phyloP scores from a whole-genome alignment of 371 early-diverging fungal genomes.

The Lichtheimia hyalospora region DNA sequence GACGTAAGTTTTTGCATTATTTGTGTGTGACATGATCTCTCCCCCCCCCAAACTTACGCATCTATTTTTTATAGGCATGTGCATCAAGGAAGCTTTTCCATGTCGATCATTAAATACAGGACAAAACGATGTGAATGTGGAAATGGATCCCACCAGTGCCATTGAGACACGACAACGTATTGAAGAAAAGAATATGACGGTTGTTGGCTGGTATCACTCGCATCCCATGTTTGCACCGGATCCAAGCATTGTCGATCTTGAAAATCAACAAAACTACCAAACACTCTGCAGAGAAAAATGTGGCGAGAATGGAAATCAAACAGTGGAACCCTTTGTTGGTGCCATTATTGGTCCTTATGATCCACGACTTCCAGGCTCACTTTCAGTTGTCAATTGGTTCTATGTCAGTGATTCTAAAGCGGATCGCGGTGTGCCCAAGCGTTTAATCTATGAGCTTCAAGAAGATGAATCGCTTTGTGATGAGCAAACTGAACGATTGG shows the following conservation, averaged over 20 bases:
- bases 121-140: constrained; percentile 81
- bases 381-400: constrained; percentile 86
- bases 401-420: constrained; percentile 49
- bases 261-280: constrained; percentile 85
- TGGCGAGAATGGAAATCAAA: not conserved
- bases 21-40: too few species aligned
- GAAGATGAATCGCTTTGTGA: constrained; percentile 49
- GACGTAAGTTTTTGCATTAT: constrained; percentile 24
- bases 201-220: constrained; percentile 78
- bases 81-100: constrained; percentile 66
- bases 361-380: constrained; percentile 73
- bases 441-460: constrained; percentile 61
- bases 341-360: constrained; percentile 89
- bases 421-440: constrained; percentile 57
- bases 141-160: constrained; percentile 85
- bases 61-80: too few species aligned
- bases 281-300: constrained; percentile 56
- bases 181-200: constrained; percentile 65
- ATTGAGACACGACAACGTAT: constrained; percentile 76
- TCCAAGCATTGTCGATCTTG: constrained; percentile 58
- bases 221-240: constrained; percentile 44
- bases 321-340: constrained; percentile 83
- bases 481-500: constrained; percentile 55
- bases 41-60: too few species aligned
- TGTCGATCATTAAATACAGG: constrained; percentile 73